These are phyloP conservation scores for Pichia occidentalis DNA, from an alignment of 805 yeast genomes.

Conservation along the genomic window DNA sequence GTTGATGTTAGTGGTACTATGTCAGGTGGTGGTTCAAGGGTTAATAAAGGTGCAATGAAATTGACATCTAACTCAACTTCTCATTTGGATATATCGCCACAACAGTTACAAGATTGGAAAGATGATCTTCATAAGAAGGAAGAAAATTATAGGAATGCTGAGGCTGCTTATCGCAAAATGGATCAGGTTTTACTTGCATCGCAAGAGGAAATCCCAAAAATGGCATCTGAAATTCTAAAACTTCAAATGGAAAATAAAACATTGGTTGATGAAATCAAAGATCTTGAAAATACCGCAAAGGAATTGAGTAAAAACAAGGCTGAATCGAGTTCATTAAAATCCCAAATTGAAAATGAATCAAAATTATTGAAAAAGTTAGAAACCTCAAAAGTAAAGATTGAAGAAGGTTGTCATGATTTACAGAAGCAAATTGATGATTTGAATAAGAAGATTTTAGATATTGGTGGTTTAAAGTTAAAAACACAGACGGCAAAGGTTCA, in stretches of 20 bases:
- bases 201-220: constrained; percentile 62
- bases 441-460: constrained; percentile 76
- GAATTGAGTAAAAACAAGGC: constrained; percentile 26
- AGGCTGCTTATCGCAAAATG: constrained; percentile 53
- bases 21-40: constrained; percentile 88
- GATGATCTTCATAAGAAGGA: constrained; percentile 44
- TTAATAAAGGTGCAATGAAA: constrained; percentile 72
- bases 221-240: constrained; percentile 56
- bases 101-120: constrained; percentile 49
- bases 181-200: constrained; percentile 49
- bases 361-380: constrained; percentile 30
- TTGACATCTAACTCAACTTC: constrained; percentile 33
- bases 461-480: constrained; percentile 83
- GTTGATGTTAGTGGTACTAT: constrained; percentile 93
- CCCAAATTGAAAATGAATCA: constrained; percentile 22
- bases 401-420: constrained; percentile 47
- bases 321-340: constrained; percentile 30
- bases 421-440: constrained; percentile 52
- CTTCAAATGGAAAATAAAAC: constrained; percentile 59
- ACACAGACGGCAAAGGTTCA: constrained; percentile 78
- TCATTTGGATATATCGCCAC: constrained; percentile 31
- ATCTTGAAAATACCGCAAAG: constrained; percentile 38
- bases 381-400: constrained; percentile 33
- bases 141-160: constrained; percentile 32
- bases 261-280: constrained; percentile 44